Evolutionary conservation across 768 basidiomycete species (phyloP).

Genomic region (Suillus weaverae): DNA sequence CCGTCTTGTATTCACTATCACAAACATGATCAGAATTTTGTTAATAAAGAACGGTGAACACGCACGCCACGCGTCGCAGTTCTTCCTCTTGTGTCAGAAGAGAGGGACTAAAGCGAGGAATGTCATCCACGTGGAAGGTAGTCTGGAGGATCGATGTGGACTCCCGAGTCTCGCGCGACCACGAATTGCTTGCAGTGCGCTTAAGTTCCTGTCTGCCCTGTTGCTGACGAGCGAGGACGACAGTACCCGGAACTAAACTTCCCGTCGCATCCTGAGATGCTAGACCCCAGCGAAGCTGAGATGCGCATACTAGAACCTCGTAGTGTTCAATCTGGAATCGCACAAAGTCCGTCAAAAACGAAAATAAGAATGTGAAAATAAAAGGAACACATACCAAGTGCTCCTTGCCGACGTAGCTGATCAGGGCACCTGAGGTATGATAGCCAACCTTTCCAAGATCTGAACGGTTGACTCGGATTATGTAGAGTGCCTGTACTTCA

Average conservation of each 20-base stretch:
- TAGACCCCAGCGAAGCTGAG: constrained; percentile 34
- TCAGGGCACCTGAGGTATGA: constrained; percentile 31
- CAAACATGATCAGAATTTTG: constrained; percentile 5
- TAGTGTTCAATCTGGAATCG: constrained; percentile 28
- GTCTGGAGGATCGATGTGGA: constrained; percentile 17
- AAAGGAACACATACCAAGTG: constrained; percentile 23
- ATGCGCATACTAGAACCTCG: constrained; percentile 38
- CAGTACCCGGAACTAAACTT: constrained; percentile 27
- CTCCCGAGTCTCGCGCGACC: constrained; percentile 15
- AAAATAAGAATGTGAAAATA: neutral
- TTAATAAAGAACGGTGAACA: constrained; percentile 5
- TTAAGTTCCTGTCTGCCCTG: constrained; percentile 8
- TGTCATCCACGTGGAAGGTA: constrained; percentile 27
- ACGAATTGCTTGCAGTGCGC: neutral
- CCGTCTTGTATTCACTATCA: constrained; percentile 40
- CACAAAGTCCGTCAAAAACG: constrained; percentile 4
- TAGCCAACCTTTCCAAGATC: constrained; percentile 37
- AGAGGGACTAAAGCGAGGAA: constrained; percentile 27
- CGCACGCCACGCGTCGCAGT: constrained; percentile 28
- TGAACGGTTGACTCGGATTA: constrained; percentile 3
- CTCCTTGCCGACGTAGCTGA: constrained; percentile 36
- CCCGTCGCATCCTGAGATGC: constrained; percentile 13
- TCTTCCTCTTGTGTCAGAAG: constrained; percentile 16
- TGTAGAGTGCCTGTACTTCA: too few relatives aligned
- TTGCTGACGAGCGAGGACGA: constrained; percentile 26